Evolutionary conservation across 1,139 yeast species (phyloP).

Genomic region (Magnusiomyces tetraspermus): DNA sequence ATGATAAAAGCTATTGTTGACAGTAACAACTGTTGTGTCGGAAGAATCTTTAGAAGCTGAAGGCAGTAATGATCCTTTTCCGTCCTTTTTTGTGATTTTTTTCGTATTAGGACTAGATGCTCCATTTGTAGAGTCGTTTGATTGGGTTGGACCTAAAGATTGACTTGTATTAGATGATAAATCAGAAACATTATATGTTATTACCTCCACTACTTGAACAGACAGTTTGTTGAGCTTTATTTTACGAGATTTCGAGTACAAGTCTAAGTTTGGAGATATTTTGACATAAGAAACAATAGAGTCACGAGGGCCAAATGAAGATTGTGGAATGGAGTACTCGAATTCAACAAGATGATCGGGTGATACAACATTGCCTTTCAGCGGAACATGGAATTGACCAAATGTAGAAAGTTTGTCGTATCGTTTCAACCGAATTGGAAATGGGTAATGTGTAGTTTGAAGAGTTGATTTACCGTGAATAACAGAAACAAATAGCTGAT

Average conservation of each 20-base stretch:
- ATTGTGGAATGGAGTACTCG: slow-evolving; percentile 30
- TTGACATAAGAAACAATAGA: slow-evolving; percentile 26
- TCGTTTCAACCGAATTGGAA: slow-evolving; percentile 32
- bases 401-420: slow-evolving; percentile 36
- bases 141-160: too few species aligned
- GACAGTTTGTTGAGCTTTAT: slow-evolving; percentile 32
- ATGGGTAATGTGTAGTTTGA: slow-evolving; percentile 24
- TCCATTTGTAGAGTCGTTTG: background rate
- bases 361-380: slow-evolving; percentile 24
- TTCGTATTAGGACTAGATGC: background rate
- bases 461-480: slow-evolving; percentile 21
- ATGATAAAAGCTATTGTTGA: background rate
- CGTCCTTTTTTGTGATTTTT: background rate
- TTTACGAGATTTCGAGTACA: slow-evolving; percentile 29
- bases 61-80: background rate
- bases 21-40: background rate
- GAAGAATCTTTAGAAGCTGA: background rate
- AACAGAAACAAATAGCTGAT: slow-evolving; percentile 30
- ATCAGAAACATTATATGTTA: slow-evolving; percentile 28
- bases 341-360: slow-evolving; percentile 33
- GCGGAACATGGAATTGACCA: slow-evolving; percentile 31
- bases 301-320: slow-evolving; percentile 37
- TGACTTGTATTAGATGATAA: slow-evolving; percentile 22
- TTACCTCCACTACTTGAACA: slow-evolving; percentile 32
- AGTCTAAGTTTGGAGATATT: slow-evolving; percentile 32